Evolutionary conservation across 2,329 filamentous ascomycete genomes (phyloP).

Genomic region (Stagonosporopsis cucurbitacearum): DNA sequence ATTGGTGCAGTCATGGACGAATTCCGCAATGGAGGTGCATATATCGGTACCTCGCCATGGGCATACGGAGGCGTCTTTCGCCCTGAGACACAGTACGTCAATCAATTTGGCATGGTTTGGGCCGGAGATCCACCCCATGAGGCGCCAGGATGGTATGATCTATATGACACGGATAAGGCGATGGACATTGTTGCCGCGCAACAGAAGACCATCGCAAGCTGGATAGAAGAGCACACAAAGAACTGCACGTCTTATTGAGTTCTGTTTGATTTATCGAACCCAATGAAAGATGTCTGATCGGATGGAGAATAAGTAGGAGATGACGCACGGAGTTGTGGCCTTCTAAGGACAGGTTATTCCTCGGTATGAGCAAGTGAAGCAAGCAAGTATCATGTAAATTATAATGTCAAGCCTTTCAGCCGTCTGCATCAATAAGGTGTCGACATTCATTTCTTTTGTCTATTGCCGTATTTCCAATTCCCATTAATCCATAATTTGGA

Average conservation of each 20-base stretch:
- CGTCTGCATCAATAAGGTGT: no score
- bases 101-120: slow-evolving; percentile 51
- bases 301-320: no score
- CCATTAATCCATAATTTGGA: background rate
- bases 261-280: background rate
- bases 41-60: slow-evolving; percentile 49
- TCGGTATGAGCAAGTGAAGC: no score
- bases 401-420: no score
- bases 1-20: slow-evolving; percentile 46
- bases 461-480: no score
- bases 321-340: no score
- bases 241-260: slow-evolving; percentile 6
- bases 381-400: no score
- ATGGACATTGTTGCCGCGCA: slow-evolving; percentile 48
- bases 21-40: slow-evolving; percentile 45
- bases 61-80: slow-evolving; percentile 51
- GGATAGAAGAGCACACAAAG: slow-evolving; percentile 33
- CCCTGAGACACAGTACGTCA: slow-evolving; percentile 47
- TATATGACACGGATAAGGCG: slow-evolving; percentile 49
- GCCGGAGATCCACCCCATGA: slow-evolving; percentile 52
- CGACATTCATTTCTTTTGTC: no score
- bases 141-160: slow-evolving; percentile 50
- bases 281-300: no score
- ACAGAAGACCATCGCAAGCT: slow-evolving; percentile 38
- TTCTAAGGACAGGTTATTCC: no score